Evolutionary conservation across 225 moss, liverwort and hornwort species (phyloP).

Genomic region (Ulota crispa): DNA sequence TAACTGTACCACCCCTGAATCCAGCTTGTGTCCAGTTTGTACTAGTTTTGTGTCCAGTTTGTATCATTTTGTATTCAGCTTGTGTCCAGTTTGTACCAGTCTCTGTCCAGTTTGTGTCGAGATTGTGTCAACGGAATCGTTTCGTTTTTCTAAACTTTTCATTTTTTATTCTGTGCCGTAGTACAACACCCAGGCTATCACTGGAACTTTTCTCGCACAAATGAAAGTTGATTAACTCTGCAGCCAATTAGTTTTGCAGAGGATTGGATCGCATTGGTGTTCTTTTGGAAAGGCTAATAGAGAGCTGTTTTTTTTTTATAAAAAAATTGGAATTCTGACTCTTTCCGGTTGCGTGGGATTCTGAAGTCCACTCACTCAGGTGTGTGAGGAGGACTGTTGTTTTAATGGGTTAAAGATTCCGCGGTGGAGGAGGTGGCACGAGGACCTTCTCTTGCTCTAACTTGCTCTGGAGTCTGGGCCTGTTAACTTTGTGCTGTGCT

Average conservation of each 20-base stretch:
- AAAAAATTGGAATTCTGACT: slow-evolving; percentile 2
- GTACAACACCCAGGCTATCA: not conserved
- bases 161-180: not conserved
- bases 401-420: slow-evolving; percentile 30
- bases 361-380: slow-evolving; percentile 1
- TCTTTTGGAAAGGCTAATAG: not conserved
- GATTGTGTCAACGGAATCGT: not conserved
- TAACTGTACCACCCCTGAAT: slow-evolving; percentile 1
- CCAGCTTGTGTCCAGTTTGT: slow-evolving; percentile 23
- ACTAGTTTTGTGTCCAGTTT: slow-evolving; percentile 12
- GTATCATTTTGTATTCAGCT: slow-evolving; percentile 1
- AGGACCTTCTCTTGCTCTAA: slow-evolving; percentile 14
- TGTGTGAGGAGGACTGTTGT: not conserved
- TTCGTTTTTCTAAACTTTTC: not conserved
- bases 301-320: not conserved
- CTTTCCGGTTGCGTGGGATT: slow-evolving; percentile 13
- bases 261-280: too few relatives aligned
- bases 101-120: slow-evolving; percentile 16
- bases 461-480: not conserved
- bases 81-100: slow-evolving; percentile 13
- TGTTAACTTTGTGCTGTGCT: not conserved
- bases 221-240: not conserved
- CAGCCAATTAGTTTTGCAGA: too few relatives aligned
- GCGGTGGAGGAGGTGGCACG: slow-evolving; percentile 11
- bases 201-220: not conserved